phyloP scores from a whole-genome alignment of 2,329 filamentous ascomycete species.

The Microsporum canis region DNA sequence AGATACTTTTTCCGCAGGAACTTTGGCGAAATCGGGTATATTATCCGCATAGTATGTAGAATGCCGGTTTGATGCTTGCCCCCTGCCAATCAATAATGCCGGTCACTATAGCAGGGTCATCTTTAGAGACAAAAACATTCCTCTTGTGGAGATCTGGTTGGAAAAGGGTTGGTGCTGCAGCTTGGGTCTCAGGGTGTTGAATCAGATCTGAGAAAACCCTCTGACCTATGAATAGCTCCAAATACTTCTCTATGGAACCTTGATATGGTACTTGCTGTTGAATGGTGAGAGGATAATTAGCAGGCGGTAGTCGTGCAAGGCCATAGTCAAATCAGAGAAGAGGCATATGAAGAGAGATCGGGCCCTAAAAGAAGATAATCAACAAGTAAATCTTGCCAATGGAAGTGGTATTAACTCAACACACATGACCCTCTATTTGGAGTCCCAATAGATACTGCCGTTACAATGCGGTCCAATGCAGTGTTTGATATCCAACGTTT shows the following conservation, averaged over 20 bases:
- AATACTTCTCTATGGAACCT: constrained; percentile 26
- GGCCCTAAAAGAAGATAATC: constrained; percentile 22
- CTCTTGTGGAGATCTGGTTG: constrained; percentile 34
- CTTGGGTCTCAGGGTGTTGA: constrained; percentile 19
- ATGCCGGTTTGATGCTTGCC: constrained; percentile 16
- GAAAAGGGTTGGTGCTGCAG: constrained; percentile 25
- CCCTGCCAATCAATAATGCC: constrained; percentile 23
- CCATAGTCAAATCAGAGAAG: constrained; percentile 31
- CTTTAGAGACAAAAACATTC: constrained; percentile 35
- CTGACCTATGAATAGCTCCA: constrained; percentile 23
- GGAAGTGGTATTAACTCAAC: constrained; percentile 13
- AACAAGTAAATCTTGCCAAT: constrained; percentile 10
- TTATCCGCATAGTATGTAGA: constrained; percentile 17
- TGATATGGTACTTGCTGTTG: constrained; percentile 24
- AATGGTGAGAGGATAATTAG: constrained; percentile 3
- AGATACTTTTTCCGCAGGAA: constrained; percentile 18
- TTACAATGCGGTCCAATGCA: constrained; percentile 15
- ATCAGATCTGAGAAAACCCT: constrained; percentile 23
- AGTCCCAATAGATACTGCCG: constrained; percentile 14
- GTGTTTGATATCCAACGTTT: constrained; percentile 10
- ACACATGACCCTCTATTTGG: constrained; percentile 33
- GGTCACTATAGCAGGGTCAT: constrained; percentile 24
- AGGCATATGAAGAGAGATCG: constrained; percentile 24
- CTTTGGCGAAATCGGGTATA: constrained; percentile 31
- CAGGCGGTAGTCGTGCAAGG: constrained; percentile 25